Base-by-base conservation (phyloP, 2,329 filamentous ascomycete genomes). In the Fusarium sublunatum region DNA sequence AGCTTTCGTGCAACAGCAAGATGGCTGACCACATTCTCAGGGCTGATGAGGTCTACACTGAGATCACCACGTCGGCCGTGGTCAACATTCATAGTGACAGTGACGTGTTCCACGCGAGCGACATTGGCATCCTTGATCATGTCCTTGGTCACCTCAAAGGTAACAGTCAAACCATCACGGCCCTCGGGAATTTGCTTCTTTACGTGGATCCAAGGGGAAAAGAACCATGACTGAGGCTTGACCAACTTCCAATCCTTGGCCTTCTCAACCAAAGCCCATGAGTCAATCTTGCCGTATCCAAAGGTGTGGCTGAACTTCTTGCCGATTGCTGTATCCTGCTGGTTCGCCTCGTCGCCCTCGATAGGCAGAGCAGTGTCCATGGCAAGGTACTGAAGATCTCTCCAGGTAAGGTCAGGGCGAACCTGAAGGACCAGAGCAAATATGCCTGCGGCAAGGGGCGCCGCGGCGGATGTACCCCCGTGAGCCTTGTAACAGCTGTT, bases 181-280 rank as follows among this genome's bases (percentile, higher is more conserved):
- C 93, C 95, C 76, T 99, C 89, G 0, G 95, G 95, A 61, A 99
- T 93, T 3, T 81, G 78, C 73, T 94, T 86, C 71, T 93, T 90
- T 60, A 99, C 92, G 68, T 95, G 92, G 64, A 97, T 84, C 93
- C 95, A 97, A 0, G 95, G 94, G 11, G 93, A 96, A 75, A 90
- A 93, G 75, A 85, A 93, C 94, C 95, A 99, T 6, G 93, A 89
- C 77, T 99, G 95, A 8, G 95, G 94, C 77, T 98, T 98, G 64
- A 98, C 93, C 19, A 89, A 84, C 65, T 92, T 82, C 89, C 92
- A 98, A 1, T 83, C 87, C 80, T 92, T 96, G 53, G 95, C 93
- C 51, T 85, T 87, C 71, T 97, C 89, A 13, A 99, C 91, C 46
- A 97, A 86, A 13, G 86, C 86, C 72, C 89, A 97, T 1, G 91